These are phyloP conservation scores for Daldinia decipiens DNA, from an alignment of 495 filamentous ascomycete species.

Conservation along the genomic window DNA sequence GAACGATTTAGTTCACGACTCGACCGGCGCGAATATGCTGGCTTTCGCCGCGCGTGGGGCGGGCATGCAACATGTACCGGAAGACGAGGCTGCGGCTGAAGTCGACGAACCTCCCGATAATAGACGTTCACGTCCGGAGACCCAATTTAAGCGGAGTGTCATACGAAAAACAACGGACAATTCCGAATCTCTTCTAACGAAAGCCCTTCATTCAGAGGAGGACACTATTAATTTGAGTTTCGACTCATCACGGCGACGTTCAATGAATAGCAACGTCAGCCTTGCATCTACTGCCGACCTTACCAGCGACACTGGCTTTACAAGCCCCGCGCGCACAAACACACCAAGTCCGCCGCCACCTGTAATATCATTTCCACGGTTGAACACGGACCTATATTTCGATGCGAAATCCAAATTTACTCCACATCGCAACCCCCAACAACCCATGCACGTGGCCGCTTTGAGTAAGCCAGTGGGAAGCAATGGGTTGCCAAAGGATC, in stretches of 20 bases:
- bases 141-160: constrained; percentile 55
- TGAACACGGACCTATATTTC: constrained; percentile 43
- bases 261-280: constrained; percentile 81
- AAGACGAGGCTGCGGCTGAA: constrained; percentile 53
- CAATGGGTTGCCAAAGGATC: constrained; percentile 37
- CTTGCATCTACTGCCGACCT: constrained; percentile 83
- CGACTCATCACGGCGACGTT: constrained; percentile 62
- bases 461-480: constrained; percentile 24
- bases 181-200: constrained; percentile 81
- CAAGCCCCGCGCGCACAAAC: constrained; percentile 87
- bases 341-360: constrained; percentile 87
- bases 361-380: constrained; percentile 42
- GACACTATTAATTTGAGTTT: constrained; percentile 47
- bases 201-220: constrained; percentile 74
- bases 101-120: constrained; percentile 52
- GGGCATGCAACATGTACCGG: constrained; percentile 55
- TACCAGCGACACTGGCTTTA: constrained; percentile 90
- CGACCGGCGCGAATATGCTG: constrained; percentile 53
- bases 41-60: constrained; percentile 55
- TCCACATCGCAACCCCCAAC: constrained; percentile 29
- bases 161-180: constrained; percentile 59
- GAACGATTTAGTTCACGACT: constrained; percentile 52
- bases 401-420: constrained; percentile 32
- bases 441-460: constrained; percentile 25
- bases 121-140: constrained; percentile 24